Conservation (phyloP, 2,329 filamentous ascomycete species). For the Pseudocercospora pini-densiflorae region DNA sequence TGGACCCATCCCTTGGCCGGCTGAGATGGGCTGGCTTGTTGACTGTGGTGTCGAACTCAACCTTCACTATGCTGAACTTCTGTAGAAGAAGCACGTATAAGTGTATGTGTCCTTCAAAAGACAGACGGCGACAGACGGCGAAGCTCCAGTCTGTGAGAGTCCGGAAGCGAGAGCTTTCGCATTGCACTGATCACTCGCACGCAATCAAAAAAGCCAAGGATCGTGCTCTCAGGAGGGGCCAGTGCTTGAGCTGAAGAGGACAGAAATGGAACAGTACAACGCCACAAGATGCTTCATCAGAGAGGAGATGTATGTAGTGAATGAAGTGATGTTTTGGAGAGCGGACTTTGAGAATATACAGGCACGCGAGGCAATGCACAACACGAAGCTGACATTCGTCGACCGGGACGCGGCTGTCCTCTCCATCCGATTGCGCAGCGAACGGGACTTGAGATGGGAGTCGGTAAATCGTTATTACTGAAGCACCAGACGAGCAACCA, state of each 20-base stretch:
- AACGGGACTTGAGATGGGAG: neutral
- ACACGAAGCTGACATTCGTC: neutral
- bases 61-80: neutral
- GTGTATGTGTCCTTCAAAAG: neutral
- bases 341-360: neutral
- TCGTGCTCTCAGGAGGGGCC: neutral
- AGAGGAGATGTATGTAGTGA: neutral
- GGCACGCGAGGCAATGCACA: neutral
- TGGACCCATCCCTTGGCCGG: neutral
- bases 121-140: neutral
- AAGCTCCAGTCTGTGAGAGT: neutral
- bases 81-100: neutral
- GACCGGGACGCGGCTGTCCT: neutral
- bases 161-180: neutral
- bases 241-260: neutral
- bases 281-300: neutral
- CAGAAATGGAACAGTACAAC: neutral
- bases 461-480: neutral
- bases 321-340: neutral
- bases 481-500: neutral
- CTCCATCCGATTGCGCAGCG: neutral
- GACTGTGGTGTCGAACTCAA: neutral
- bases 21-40: neutral
- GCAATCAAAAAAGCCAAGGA: conserved; percentile 4
- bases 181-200: conserved; percentile 1